Percentiles rank a stretch among this genome's conserved stretches.
These are phyloP conservation scores for Parastagonospora avenae DNA, from an alignment of 2,329 filamentous ascomycete species.

Conservation along the genomic window DNA sequence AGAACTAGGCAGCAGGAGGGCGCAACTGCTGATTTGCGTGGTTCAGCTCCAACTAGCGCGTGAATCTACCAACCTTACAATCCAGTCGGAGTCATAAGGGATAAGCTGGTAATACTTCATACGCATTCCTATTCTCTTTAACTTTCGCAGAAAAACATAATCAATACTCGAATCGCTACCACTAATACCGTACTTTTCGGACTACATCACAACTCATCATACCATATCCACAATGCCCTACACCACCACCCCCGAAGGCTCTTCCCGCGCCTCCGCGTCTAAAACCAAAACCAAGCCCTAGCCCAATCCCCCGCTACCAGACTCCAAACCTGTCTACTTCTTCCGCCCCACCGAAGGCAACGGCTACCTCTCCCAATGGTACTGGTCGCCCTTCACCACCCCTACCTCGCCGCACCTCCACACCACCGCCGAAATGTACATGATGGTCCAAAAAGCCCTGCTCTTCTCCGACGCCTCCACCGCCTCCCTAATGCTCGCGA, in stretches of 20 bases:
- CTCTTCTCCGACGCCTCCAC: slow-evolving; percentile 49
- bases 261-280: not conserved
- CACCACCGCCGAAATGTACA: slow-evolving; percentile 53
- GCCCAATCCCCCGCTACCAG: not conserved
- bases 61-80: too few species aligned
- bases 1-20: slow-evolving; percentile 1
- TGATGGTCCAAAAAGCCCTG: slow-evolving; percentile 55
- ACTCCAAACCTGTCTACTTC: slow-evolving; percentile 30
- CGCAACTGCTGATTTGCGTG: too few species aligned
- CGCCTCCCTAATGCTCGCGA: slow-evolving; percentile 57
- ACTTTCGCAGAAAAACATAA: not conserved
- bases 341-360: slow-evolving; percentile 35
- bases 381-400: slow-evolving; percentile 53
- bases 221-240: not conserved
- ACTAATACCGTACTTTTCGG: too few species aligned
- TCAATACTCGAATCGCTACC: not conserved
- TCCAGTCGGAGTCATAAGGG: too few species aligned
- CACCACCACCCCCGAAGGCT: not conserved
- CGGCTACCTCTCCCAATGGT: slow-evolving; percentile 70
- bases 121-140: not conserved
- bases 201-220: not conserved
- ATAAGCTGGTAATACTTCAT: too few species aligned
- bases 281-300: not conserved
- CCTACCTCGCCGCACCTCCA: slow-evolving; percentile 35
- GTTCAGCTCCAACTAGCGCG: too few species aligned